Conservation (phyloP, 495 filamentous ascomycete genomes). For the Xylaria cubensis region DNA sequence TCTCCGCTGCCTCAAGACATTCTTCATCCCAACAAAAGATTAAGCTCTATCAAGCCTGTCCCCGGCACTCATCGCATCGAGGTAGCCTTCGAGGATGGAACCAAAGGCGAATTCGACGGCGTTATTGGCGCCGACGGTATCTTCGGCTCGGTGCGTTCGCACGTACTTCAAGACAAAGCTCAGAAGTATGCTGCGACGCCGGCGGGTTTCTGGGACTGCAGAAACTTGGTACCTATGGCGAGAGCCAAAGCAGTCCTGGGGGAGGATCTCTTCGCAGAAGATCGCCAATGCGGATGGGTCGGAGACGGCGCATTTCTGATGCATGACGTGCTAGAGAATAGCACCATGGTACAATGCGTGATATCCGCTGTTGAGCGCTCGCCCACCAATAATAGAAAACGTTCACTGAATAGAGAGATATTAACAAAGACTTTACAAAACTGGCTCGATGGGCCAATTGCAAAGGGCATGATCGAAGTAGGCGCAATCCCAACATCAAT, state of each 20-base stretch:
- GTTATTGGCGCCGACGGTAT: conserved; percentile 43
- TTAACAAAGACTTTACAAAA: conserved; percentile 6
- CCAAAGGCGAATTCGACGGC: conserved; percentile 29
- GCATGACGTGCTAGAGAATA: conserved; percentile 31
- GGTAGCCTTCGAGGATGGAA: conserved; percentile 33
- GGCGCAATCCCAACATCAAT: background rate
- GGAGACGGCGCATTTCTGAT: conserved; percentile 31
- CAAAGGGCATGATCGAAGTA: conserved; percentile 31
- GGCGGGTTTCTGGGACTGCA: conserved; percentile 33
- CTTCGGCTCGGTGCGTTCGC: conserved; percentile 31
- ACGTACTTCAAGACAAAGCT: conserved; percentile 23
- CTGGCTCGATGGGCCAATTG: conserved; percentile 28
- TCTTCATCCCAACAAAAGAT: conserved; percentile 22
- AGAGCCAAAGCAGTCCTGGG: conserved; percentile 29
- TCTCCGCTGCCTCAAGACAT: conserved; percentile 20
- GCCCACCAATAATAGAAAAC: conserved; percentile 20
- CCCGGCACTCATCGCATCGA: background rate
- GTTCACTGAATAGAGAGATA: conserved; percentile 14
- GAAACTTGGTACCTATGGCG: conserved; percentile 27
- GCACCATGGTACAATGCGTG: conserved; percentile 30
- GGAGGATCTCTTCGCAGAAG: conserved; percentile 25
- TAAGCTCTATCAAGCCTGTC: background rate
- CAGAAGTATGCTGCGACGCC: conserved; percentile 27
- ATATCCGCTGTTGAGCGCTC: conserved; percentile 22
- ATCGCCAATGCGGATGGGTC: conserved; percentile 35